Percentiles rank a stretch among this genome's conserved stretches.
Evolutionary conservation across 306 rosid species (phyloP).

Genomic region (Casuarina equisetifolia): DNA sequence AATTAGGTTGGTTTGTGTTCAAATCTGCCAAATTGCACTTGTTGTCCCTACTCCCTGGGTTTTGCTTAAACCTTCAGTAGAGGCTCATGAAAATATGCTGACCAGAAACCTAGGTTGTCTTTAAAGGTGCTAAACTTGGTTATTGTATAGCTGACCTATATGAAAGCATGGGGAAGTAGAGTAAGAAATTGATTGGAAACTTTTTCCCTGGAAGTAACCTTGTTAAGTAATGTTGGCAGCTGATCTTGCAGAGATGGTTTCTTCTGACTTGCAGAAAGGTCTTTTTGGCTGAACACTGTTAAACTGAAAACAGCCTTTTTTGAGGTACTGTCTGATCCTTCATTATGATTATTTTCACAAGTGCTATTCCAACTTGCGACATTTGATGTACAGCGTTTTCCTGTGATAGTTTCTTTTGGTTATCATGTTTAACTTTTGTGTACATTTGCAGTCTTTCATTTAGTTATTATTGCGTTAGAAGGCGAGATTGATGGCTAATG

Average conservation of each 20-base stretch:
- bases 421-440: not conserved
- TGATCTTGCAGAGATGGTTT: constrained; percentile 82
- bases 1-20: not conserved
- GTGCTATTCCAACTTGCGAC: not conserved
- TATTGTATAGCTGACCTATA: constrained; percentile 15
- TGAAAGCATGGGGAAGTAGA: constrained; percentile 9
- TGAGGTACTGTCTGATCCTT: constrained; percentile 57
- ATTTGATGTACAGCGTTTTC: not conserved
- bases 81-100: not conserved
- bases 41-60: not conserved
- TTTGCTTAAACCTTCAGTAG: not conserved
- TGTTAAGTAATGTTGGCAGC: constrained; percentile 57
- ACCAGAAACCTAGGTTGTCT: not conserved
- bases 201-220: constrained; percentile 13
- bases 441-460: not conserved
- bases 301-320: constrained; percentile 87
- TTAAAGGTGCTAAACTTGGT: not conserved
- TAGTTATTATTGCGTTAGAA: not conserved
- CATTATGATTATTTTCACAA: not conserved
- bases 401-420: not conserved
- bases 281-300: constrained; percentile 76
- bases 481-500: not conserved
- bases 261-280: constrained; percentile 82
- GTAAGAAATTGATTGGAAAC: constrained; percentile 1
- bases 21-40: not conserved